Evolutionary conservation across 306 rosid species (phyloP), one percentile per base, ranked within the genome.

Genomic region (Castanea sativa): DNA sequence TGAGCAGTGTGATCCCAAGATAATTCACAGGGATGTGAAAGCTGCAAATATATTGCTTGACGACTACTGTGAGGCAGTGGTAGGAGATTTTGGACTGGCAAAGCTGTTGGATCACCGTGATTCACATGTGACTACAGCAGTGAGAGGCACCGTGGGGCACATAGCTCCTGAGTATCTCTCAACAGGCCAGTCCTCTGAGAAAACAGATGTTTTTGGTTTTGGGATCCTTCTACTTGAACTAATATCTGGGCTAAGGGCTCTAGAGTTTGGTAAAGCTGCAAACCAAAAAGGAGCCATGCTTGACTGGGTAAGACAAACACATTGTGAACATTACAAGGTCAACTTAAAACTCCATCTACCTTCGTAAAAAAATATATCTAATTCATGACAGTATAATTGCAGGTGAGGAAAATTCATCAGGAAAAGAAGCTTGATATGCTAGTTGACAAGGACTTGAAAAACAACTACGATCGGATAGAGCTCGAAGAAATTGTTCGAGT

Each of bases 1-100:
- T 79, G 99, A 96, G 82, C 99, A 96, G 53, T 96, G 99, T 85
- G 99, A 96, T 23, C 99, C 99, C 25, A 96, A 96, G 88, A 96
- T 96, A 49, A 93, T 96, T 81, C 99, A 96, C 61, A 88, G 99
- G 73, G 99, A 96, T 74, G 99, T 96, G 6, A 96, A 96, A 83
- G 99, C 99, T 69, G 99, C 98, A 73, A 96, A 96, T 76, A 90
- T 96, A 68, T 85, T 93, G 80, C 98, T 96, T 61, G 98, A 96
- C 23, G 99, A 96, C 69, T 69, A 87, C 56, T 96, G 85, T 75
- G 99, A 96, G 80, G 99, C 93, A n/a, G 94, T 96, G 63, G 98
- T 96, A 18, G 99, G 99, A 73, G 99, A 96, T 82, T 96, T 96
- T 73, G 99, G 99, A 56, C 74, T 96, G 76, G 99, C 99, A 76